Conservation (phyloP, 1,284 basidiomycete species). For the Rhodofomes roseus region DNA sequence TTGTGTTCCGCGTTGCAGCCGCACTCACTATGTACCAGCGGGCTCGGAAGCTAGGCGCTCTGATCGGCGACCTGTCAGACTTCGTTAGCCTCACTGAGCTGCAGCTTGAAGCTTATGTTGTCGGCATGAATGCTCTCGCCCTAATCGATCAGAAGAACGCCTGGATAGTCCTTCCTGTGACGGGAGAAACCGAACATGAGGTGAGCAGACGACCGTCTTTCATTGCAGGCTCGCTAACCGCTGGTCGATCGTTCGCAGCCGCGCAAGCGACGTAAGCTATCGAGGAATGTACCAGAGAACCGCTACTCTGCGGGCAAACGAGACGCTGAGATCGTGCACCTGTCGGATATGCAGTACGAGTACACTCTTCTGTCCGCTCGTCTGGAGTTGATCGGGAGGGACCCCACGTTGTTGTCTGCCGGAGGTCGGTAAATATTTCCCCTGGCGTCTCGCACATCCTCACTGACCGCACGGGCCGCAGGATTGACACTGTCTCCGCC, state of each 20-base stretch:
- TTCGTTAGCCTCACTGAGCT: slow-evolving; percentile 64
- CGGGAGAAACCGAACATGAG: slow-evolving; percentile 40
- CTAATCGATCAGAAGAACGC: slow-evolving; percentile 80
- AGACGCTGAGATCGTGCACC: slow-evolving; percentile 75
- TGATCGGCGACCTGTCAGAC: slow-evolving; percentile 44
- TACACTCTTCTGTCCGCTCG: slow-evolving; percentile 80
- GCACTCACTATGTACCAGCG: slow-evolving; percentile 94
- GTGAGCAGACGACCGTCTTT: slow-evolving; percentile 21
- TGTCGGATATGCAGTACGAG: slow-evolving; percentile 84
- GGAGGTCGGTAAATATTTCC: slow-evolving; percentile 34
- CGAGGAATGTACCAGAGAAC: slow-evolving; percentile 75
- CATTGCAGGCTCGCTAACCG: not conserved
- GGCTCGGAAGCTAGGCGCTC: slow-evolving; percentile 72
- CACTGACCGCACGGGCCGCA: slow-evolving; percentile 26
- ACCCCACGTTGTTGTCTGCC: slow-evolving; percentile 46
- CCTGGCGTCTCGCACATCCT: slow-evolving; percentile 2
- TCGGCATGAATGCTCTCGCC: slow-evolving; percentile 88
- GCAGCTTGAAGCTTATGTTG: slow-evolving; percentile 80
- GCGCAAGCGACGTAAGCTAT: slow-evolving; percentile 70
- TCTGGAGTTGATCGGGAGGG: slow-evolving; percentile 67
- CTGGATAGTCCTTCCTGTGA: slow-evolving; percentile 73
- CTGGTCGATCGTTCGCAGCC: slow-evolving; percentile 29
- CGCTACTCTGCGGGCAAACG: slow-evolving; percentile 58
- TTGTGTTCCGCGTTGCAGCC: slow-evolving; percentile 43
- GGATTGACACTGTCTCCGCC: slow-evolving; percentile 64